A percentile compares a stretch with the other conserved stretches of the same genome.
Evolutionary conservation across 2,329 filamentous ascomycete genomes (phyloP).

Genomic region (Xylaria sp.): DNA sequence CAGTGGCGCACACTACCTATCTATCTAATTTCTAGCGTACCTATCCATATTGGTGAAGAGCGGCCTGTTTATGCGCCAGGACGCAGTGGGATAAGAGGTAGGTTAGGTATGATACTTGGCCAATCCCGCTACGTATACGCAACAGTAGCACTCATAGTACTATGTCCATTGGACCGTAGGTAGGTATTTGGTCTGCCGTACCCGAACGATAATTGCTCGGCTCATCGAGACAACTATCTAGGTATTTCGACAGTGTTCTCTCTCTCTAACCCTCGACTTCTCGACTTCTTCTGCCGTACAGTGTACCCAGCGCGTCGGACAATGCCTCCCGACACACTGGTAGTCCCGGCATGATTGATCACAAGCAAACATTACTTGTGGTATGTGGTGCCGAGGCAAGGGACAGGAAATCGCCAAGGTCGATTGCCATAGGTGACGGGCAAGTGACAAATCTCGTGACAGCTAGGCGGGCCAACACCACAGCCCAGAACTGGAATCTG

Average conservation of each 20-base stretch:
- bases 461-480: constrained; percentile 8
- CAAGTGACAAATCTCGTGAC: constrained; percentile 35
- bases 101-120: background rate
- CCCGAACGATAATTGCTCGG: background rate
- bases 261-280: background rate
- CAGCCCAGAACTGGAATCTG: background rate
- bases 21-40: constrained; percentile 2
- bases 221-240: background rate
- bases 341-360: constrained; percentile 13
- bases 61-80: constrained; percentile 4
- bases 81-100: background rate
- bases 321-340: background rate
- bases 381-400: constrained; percentile 23
- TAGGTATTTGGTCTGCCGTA: background rate
- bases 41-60: constrained; percentile 1
- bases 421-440: constrained; percentile 1
- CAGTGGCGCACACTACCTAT: background rate
- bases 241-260: constrained; percentile 3
- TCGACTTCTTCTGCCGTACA: background rate
- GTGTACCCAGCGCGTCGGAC: constrained; percentile 7
- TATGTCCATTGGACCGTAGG: background rate
- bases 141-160: background rate
- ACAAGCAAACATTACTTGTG: constrained; percentile 25
- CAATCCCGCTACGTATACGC: background rate
- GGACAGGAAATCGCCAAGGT: constrained; percentile 12